phyloP scores from a whole-genome alignment of 108 stramenopile genomes.

The Conticribra guillardii region DNA sequence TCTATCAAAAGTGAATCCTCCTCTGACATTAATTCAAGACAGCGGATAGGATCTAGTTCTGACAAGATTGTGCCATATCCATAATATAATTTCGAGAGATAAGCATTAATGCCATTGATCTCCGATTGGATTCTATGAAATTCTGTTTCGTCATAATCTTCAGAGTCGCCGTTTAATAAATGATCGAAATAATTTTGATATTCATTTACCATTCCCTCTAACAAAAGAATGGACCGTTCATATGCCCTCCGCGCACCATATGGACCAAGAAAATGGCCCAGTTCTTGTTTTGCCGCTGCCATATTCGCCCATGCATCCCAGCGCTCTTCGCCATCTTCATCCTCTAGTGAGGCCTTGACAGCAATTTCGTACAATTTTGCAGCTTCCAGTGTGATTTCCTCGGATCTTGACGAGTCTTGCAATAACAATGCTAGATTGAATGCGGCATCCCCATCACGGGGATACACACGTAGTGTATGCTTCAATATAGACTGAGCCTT shows the following conservation, averaged over 20 bases:
- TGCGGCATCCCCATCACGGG: constrained; percentile 47
- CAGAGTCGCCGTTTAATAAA: constrained; percentile 5
- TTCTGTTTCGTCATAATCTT: constrained; percentile 23
- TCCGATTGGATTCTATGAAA: constrained; percentile 14
- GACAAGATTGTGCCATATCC: constrained; percentile 58
- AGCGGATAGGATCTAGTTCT: constrained; percentile 44
- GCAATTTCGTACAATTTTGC: constrained; percentile 35
- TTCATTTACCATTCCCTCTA: constrained; percentile 33
- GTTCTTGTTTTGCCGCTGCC: constrained; percentile 45
- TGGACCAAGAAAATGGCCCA: constrained; percentile 26
- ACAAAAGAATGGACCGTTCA: constrained; percentile 40
- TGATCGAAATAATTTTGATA: constrained; percentile 30
- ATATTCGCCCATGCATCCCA: constrained; percentile 61
- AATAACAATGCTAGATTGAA: constrained; percentile 56
- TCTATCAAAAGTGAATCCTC: constrained; percentile 71
- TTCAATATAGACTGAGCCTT: constrained; percentile 25
- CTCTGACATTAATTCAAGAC: constrained; percentile 45
- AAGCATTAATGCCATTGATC: constrained; percentile 20
- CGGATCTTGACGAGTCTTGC: constrained; percentile 39
- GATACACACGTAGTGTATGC: constrained; percentile 25
- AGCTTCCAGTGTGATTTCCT: constrained; percentile 37
- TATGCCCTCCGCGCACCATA: constrained; percentile 33
- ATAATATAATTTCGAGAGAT: constrained; percentile 60
- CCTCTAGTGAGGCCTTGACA: constrained; percentile 19
- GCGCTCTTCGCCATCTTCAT: constrained; percentile 24